Percentiles rank a stretch among this genome's conserved stretches.
These are phyloP conservation scores for Fusarium torulosum DNA, from an alignment of 2,329 filamentous ascomycete species.

Conservation along the genomic window DNA sequence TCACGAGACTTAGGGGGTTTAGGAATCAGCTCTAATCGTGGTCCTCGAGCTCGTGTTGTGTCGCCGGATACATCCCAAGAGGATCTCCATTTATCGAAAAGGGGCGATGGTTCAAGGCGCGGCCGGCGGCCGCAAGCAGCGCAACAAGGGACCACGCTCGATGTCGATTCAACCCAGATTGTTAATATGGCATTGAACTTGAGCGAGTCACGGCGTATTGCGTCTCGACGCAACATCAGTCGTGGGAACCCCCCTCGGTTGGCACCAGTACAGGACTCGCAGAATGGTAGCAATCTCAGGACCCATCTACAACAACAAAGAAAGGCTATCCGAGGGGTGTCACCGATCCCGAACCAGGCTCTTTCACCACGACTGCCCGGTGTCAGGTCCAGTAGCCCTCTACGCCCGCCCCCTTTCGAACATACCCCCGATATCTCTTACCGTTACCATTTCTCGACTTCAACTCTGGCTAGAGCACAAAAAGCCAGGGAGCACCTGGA, in stretches of 20 bases:
- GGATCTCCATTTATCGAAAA: conserved; percentile 42
- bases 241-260: conserved; percentile 65
- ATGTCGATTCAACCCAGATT: conserved; percentile 87
- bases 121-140: conserved; percentile 31
- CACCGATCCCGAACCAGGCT: conserved; percentile 65
- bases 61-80: conserved; percentile 48
- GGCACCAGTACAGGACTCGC: conserved; percentile 65
- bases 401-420: conserved; percentile 64
- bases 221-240: conserved; percentile 67
- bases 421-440: conserved; percentile 59
- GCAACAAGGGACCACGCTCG: conserved; percentile 56
- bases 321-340: conserved; percentile 70
- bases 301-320: conserved; percentile 81
- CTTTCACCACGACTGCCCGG: conserved; percentile 58
- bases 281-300: conserved; percentile 69
- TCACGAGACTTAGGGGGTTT: conserved; percentile 40
- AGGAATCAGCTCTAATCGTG: conserved; percentile 35
- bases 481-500: conserved; percentile 89
- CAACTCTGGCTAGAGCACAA: conserved; percentile 83
- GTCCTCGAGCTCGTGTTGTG: conserved; percentile 41
- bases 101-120: conserved; percentile 34
- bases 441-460: conserved; percentile 78
- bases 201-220: conserved; percentile 81
- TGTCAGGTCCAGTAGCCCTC: conserved; percentile 57
- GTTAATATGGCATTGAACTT: conserved; percentile 92